These are phyloP conservation scores for Peniophora sp. DNA, from an alignment of 1,284 basidiomycete genomes.

Conservation along the genomic window DNA sequence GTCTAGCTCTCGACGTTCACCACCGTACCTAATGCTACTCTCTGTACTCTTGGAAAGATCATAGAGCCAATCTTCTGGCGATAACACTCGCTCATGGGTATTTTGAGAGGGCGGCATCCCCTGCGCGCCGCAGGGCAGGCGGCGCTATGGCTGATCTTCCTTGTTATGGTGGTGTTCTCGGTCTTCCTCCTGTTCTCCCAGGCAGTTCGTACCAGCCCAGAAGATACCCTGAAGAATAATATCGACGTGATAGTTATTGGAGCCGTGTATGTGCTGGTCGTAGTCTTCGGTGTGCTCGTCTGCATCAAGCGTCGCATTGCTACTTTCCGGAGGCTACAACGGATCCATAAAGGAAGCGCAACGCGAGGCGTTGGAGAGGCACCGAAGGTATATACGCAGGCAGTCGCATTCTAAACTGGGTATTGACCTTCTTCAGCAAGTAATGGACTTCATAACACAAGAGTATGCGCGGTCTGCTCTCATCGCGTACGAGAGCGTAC, in stretches of 20 bases:
- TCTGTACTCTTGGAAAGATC: too few relatives aligned
- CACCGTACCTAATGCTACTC: too few relatives aligned
- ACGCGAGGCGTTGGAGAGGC: constrained; percentile 56
- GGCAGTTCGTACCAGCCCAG: constrained; percentile 54
- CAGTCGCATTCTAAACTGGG: not conserved
- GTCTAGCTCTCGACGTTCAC: too few relatives aligned
- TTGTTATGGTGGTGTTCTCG: constrained; percentile 52
- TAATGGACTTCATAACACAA: constrained; percentile 66
- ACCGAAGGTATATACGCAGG: constrained; percentile 65
- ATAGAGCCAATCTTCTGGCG: too few relatives aligned
- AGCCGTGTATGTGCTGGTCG: constrained; percentile 57
- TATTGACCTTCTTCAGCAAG: constrained; percentile 31
- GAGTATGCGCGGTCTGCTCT: constrained; percentile 76
- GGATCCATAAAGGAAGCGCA: constrained; percentile 66
- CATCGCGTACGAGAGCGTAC: constrained; percentile 69
- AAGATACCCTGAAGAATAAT: constrained; percentile 46
- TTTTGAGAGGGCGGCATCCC: too few relatives aligned
- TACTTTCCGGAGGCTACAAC: constrained; percentile 50
- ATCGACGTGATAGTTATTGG: constrained; percentile 59
- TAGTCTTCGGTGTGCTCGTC: constrained; percentile 49
- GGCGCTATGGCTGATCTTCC: constrained; percentile 30
- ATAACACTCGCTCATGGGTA: too few relatives aligned
- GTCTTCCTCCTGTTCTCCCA: constrained; percentile 58
- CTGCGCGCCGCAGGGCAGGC: constrained; percentile 23
- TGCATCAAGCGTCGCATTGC: constrained; percentile 62